Evolutionary conservation across 2,329 filamentous ascomycete genomes (phyloP), one percentile per base, ranked within the genome.

Genomic region (Xylariaceae sp.): DNA sequence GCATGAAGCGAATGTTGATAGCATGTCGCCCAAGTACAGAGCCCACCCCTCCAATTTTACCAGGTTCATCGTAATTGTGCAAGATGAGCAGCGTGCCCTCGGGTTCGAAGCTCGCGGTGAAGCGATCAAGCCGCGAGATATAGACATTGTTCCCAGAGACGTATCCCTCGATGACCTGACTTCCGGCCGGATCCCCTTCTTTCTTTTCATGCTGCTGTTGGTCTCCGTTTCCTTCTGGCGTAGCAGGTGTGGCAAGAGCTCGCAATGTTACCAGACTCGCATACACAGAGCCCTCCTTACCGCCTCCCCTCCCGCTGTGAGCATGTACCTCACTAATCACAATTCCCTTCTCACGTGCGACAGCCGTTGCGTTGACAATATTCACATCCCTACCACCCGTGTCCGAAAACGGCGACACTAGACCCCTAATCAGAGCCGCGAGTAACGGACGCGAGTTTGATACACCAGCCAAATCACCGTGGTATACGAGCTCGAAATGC

Each of bases 1-100:
- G 86, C 90, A 93, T 94, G 67, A 87, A 92, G 39, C 81, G 82
- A 69, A 93, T 91, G 65, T 94, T 94, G 46, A 94, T 84, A 0
- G 83, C 84, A 30, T 87, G 81, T 30, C 78, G 79, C 0, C 89
- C 90, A 21, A 93, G 73, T 45, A 85, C 79, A 53, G 80, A 85
- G 1, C 90, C 90, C 2, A 94, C 89, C 30, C 85, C 84, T 2
- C 90, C 90, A 68, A 94, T 93, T 77, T 92, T 92, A 9, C 90
- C 90, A 0, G 88, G 88, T 59, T 86, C 81, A 66, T 94, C 89
- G 64, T 89, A 92, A 73, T 93, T 93, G 66, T 91, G 83, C 64
- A 91, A 82, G 54, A 93, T 87, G n/a, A 92, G 76, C 53, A 93
- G 70, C 0, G 84, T 90, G 0, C 89, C 89, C 54, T 88, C 81